phyloP scores from a whole-genome alignment of 192 early-diverging fungal species.

The Entrophospora sp. region DNA sequence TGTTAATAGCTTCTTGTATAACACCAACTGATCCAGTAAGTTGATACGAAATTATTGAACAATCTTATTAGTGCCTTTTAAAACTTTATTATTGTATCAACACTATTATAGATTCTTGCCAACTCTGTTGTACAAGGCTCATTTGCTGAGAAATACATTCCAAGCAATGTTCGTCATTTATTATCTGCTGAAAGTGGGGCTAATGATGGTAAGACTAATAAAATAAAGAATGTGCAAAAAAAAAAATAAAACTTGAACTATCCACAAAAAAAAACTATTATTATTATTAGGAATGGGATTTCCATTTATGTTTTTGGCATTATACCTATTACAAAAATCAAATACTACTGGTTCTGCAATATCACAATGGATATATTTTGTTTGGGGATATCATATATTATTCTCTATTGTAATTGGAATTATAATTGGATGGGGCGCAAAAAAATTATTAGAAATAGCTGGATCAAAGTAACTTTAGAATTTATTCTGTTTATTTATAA shows the following conservation, averaged over 20 bases:
- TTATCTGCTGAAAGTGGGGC: slow-evolving; percentile 70
- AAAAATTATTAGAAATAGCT: slow-evolving; percentile 54
- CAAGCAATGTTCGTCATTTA: slow-evolving; percentile 56
- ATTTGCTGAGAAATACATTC: slow-evolving; percentile 82
- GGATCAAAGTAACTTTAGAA: slow-evolving; percentile 41
- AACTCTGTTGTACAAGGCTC: slow-evolving; percentile 88
- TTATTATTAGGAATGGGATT: slow-evolving; percentile 42
- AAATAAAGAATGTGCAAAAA: too few relatives aligned
- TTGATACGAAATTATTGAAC: too few relatives aligned
- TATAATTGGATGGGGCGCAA: slow-evolving; percentile 55
- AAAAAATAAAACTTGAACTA: too few relatives aligned
- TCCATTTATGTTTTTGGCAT: slow-evolving; percentile 67
- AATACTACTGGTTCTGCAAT: slow-evolving; percentile 47
- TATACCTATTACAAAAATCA: slow-evolving; percentile 48
- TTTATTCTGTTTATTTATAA: background rate
- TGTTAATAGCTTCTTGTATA: slow-evolving; percentile 74
- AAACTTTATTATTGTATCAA: too few relatives aligned
- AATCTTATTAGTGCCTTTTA: too few relatives aligned
- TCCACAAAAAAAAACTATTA: background rate
- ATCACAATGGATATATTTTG: slow-evolving; percentile 60
- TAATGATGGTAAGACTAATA: slow-evolving; percentile 63
- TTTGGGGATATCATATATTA: slow-evolving; percentile 67
- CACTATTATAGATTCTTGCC: slow-evolving; percentile 46
- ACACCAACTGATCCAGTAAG: slow-evolving; percentile 90
- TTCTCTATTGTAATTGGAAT: slow-evolving; percentile 62